These are phyloP conservation scores for Pseudodiploospora longispora DNA, from an alignment of 2,329 filamentous ascomycete species.

Conservation along the genomic window DNA sequence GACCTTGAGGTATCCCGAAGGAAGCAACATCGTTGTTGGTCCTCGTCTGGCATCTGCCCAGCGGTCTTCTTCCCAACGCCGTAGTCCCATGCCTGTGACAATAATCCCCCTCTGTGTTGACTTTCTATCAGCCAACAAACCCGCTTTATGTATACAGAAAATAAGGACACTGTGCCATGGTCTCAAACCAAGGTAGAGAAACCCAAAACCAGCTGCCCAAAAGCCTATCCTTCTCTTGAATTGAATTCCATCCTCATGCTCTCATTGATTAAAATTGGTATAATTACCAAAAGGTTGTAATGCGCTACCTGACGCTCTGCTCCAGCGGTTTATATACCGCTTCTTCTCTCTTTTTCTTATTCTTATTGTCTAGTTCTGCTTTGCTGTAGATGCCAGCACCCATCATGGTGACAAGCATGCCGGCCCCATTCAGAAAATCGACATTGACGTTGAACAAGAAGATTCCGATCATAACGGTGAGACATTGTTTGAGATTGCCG, in stretches of 20 bases:
- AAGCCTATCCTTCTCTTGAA: too few species aligned
- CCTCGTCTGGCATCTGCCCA: not conserved
- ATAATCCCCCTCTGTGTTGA: slow-evolving; percentile 1
- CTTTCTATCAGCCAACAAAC: not conserved
- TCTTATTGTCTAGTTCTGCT: slow-evolving; percentile 45
- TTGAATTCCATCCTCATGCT: not conserved
- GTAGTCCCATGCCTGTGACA: slow-evolving; percentile 7
- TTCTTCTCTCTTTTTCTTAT: slow-evolving; percentile 29
- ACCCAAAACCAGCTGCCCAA: too few species aligned
- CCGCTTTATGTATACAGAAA: not conserved
- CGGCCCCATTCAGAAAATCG: slow-evolving; percentile 45
- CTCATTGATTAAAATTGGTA: not conserved
- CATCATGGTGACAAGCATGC: slow-evolving; percentile 45
- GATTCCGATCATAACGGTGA: slow-evolving; percentile 47
- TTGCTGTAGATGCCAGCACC: slow-evolving; percentile 52
- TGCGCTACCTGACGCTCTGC: slow-evolving; percentile 20
- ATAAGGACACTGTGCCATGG: not conserved
- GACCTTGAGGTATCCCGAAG: too few species aligned
- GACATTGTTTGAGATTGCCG: slow-evolving; percentile 50
- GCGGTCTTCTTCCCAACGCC: slow-evolving; percentile 12
- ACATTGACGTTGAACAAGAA: slow-evolving; percentile 43
- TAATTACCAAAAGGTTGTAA: slow-evolving; percentile 4
- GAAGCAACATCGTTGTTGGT: too few species aligned
- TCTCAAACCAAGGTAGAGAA: not conserved
- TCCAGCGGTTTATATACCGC: slow-evolving; percentile 27